Base-by-base conservation (phyloP, 1,139 yeast species). In the Taphrina sp. region DNA sequence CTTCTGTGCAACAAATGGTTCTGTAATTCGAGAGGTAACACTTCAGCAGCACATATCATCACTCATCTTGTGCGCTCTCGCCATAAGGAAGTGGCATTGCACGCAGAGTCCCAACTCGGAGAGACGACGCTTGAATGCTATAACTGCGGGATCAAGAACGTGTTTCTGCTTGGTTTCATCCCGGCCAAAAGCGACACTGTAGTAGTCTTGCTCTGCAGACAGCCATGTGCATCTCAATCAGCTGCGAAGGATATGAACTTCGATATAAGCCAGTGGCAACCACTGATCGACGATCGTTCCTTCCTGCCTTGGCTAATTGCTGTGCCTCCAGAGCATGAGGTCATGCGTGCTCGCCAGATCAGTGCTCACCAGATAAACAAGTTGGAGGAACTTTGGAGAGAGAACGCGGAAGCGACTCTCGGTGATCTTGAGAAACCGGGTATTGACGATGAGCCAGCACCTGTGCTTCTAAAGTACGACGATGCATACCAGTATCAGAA, bases 201-300 rank as follows among this genome's bases (percentile, higher is more conserved):
- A 45, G 92, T 90, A 62, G 95, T 90, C 7, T 77, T 89, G 41
- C 72, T 90, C 49, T 90, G 96, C 71, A 80, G 97, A 58, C 75
- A 87, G 58, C 96, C 96, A 0, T 90, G 96, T 70, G 88, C 96
- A 0, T 72, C 80, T 2, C 86, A 85, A 65, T 61, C 69, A 1
- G 63, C 67, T 4, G 61, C 67, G 22, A 67, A 69, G 49, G 71
- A 67, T 36, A 63, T 69, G 61, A 81, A 83, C 64, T 90, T 96
- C 96, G 95, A 88, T 65, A 83, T 94, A 0, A 78, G 77, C 36
- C 85, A 85, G 61, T 90, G 97, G 97, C 89, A 84, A 65, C 79
- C 96, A 0, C 72, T 90, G 58, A 86, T 90, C 58, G 94, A 85
- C 61, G 85, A 87, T 62, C 75, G 95, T 37, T 82, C 81, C 61